Evolutionary conservation across 768 basidiomycete species (phyloP).

Genomic region (Leccinellum albellum): DNA sequence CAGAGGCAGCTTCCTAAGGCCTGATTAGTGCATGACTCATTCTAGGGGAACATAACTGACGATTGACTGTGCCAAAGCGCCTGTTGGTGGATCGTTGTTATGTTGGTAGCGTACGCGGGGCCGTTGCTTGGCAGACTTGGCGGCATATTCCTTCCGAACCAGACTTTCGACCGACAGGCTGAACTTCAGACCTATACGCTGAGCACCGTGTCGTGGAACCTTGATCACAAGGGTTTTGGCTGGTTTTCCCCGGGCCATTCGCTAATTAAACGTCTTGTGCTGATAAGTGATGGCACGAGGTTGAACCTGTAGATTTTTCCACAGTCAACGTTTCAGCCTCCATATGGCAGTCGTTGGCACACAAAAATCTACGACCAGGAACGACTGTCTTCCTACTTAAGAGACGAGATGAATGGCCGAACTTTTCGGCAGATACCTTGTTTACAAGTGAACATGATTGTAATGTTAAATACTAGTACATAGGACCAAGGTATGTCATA

Average conservation of each 20-base stretch:
- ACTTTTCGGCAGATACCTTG: no score
- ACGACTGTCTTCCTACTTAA: no score
- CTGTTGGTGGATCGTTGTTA: constrained; percentile 45
- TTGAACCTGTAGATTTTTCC: neutral
- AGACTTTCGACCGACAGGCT: constrained; percentile 53
- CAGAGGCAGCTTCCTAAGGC: constrained; percentile 67
- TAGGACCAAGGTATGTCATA: no score
- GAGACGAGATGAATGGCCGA: no score
- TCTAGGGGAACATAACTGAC: constrained; percentile 39
- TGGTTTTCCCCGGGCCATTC: constrained; percentile 42
- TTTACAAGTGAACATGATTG: no score
- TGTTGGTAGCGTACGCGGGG: constrained; percentile 46
- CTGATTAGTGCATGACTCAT: neutral
- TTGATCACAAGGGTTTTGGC: constrained; percentile 55
- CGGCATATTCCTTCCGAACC: constrained; percentile 46
- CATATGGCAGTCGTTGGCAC: constrained; percentile 12
- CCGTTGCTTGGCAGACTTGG: constrained; percentile 43
- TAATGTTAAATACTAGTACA: no score
- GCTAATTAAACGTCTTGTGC: neutral
- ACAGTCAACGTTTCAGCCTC: neutral
- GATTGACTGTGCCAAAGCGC: constrained; percentile 55
- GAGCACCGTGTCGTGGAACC: constrained; percentile 74
- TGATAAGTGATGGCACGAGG: neutral
- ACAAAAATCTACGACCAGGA: neutral
- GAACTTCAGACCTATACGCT: constrained; percentile 63